These are phyloP conservation scores for Solanum virginianum DNA, from an alignment of 257 asterid species.

Conservation along the genomic window DNA sequence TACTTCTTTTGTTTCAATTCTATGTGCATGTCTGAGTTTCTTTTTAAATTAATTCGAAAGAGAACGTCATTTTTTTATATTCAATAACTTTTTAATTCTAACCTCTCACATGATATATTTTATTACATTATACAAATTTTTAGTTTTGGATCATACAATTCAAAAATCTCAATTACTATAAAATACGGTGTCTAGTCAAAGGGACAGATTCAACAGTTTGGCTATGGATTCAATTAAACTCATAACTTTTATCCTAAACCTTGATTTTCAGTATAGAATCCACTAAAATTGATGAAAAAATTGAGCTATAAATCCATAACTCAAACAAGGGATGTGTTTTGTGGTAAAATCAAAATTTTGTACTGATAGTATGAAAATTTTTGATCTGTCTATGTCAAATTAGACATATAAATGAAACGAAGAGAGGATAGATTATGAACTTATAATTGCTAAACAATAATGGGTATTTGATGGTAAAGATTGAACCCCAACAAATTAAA, in stretches of 20 bases:
- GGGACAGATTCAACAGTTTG: rapidly evolving
- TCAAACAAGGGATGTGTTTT: neutral
- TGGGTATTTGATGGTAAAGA: neutral
- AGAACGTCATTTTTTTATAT: neutral
- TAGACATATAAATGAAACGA: neutral
- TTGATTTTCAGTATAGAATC: no score
- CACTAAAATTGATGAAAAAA: neutral
- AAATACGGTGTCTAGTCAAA: neutral
- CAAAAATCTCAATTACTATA: no score
- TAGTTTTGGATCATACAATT: neutral
- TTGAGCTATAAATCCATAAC: neutral
- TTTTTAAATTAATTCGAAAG: neutral
- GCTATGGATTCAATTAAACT: neutral
- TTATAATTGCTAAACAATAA: neutral
- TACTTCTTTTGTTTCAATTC: neutral
- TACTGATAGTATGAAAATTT: neutral
- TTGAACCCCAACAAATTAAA: neutral
- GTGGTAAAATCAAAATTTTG: neutral
- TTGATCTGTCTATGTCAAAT: neutral
- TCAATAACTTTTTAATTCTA: neutral
- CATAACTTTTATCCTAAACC: neutral
- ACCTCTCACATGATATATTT: no score
- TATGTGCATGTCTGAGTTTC: neutral
- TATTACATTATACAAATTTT: neutral
- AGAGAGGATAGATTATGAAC: neutral